Evolutionary conservation across 2,329 filamentous ascomycete genomes (phyloP).

Genomic region (Helminthosporium solani): DNA sequence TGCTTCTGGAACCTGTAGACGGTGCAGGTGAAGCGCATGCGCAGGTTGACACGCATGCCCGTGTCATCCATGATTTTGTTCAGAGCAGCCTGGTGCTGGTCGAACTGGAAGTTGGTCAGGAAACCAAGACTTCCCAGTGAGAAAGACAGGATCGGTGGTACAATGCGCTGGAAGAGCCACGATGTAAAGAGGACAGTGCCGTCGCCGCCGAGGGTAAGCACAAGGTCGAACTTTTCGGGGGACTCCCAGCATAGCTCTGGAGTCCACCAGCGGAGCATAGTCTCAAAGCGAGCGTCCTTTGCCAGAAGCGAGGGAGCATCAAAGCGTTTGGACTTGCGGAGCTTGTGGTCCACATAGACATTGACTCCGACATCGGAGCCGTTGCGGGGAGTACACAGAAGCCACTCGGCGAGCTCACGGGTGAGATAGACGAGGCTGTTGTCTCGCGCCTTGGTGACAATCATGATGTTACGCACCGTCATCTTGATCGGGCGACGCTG

Average conservation of each 20-base stretch:
- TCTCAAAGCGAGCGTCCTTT: conserved; percentile 72
- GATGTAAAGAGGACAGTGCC: conserved; percentile 86
- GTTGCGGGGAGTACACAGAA: conserved; percentile 85
- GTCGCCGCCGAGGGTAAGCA: conserved; percentile 82
- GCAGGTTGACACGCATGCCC: conserved; percentile 95
- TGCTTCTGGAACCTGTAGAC: conserved; percentile 70
- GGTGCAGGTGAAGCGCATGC: conserved; percentile 98
- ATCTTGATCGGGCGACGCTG: conserved; percentile 89
- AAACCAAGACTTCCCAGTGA: conserved; percentile 84
- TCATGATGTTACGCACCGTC: conserved; percentile 93
- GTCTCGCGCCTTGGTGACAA: conserved; percentile 95
- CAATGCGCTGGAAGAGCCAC: conserved; percentile 88
- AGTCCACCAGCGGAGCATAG: conserved; percentile 94
- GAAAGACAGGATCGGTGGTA: conserved; percentile 82
- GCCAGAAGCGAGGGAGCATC: conserved; percentile 70
- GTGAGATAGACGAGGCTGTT: conserved; percentile 90
- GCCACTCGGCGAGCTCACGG: conserved; percentile 81
- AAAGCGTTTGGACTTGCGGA: conserved; percentile 85
- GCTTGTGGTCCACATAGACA: conserved; percentile 96
- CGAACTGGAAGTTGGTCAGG: conserved; percentile 83
- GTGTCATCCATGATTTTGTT: conserved; percentile 88
- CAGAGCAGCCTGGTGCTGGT: conserved; percentile 82
- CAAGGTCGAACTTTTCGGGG: conserved; percentile 93
- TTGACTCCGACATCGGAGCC: conserved; percentile 88
- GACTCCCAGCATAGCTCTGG: conserved; percentile 92